Percentiles rank a stretch among this genome's conserved stretches.
Conservation (phyloP, 306 rosid species). For the Malus sylvestris region DNA sequence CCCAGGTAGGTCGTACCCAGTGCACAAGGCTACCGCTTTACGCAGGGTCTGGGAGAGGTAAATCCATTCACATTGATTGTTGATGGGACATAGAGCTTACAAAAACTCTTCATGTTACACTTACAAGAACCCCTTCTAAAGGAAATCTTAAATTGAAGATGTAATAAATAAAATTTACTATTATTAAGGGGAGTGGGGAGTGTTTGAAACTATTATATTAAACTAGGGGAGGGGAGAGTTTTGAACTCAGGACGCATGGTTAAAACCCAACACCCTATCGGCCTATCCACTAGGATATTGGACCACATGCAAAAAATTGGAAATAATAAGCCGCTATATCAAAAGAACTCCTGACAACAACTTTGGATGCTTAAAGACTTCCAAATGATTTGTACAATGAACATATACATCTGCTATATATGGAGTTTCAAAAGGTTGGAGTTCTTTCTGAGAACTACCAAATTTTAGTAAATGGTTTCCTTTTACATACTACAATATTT, state of each 20-base stretch:
- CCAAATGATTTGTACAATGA: background rate
- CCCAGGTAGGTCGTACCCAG: background rate
- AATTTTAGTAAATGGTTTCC: background rate
- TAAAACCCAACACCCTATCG: too few relatives aligned
- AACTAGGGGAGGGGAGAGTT: too few relatives aligned
- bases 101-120: background rate
- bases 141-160: background rate
- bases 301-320: background rate
- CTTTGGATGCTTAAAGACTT: background rate
- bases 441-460: background rate
- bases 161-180: too few relatives aligned
- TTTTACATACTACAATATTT: background rate
- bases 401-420: background rate
- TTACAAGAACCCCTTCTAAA: background rate
- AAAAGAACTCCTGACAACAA: background rate
- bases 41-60: too few relatives aligned
- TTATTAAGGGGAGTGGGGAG: too few relatives aligned
- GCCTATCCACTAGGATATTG: too few relatives aligned
- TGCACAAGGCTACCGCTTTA: too few relatives aligned
- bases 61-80: background rate
- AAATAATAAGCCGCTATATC: background rate
- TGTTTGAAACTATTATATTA: too few relatives aligned
- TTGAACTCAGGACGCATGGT: too few relatives aligned
- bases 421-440: too few relatives aligned
- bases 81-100: background rate